These are phyloP conservation scores for Tetratostichococcus sp. DNA, from an alignment of 139 green algal genomes.

Conservation along the genomic window DNA sequence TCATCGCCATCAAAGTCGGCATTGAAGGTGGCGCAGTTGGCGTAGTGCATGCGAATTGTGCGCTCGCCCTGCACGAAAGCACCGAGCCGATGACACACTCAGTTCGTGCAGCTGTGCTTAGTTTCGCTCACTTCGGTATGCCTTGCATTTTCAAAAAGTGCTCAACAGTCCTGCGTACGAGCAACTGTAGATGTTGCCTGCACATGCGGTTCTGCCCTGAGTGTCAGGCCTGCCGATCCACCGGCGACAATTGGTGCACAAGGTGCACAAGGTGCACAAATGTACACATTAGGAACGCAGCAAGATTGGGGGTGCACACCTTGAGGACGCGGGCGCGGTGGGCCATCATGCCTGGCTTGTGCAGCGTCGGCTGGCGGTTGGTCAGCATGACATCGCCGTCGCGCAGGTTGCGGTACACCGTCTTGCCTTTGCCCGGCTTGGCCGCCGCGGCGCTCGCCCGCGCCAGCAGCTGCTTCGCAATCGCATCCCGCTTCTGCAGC, in stretches of 20 bases:
- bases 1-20: constrained; percentile 99
- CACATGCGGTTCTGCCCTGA: no score
- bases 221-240: no score
- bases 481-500: constrained; percentile 50
- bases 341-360: constrained; percentile 89
- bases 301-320: neutral
- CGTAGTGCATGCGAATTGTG: constrained; percentile 98
- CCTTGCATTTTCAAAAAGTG: no score
- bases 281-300: neutral
- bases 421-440: constrained; percentile 37
- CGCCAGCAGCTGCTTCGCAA: constrained; percentile 79
- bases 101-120: no score
- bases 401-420: constrained; percentile 88
- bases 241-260: no score
- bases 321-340: constrained; percentile 53
- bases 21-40: constrained; percentile 97
- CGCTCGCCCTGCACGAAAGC: constrained; percentile 78
- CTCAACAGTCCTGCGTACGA: no score
- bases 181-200: no score
- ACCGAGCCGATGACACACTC: no score
- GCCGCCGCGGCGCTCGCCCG: constrained; percentile 7
- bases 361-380: constrained; percentile 98
- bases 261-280: no score
- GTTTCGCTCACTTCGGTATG: no score
- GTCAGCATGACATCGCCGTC: constrained; percentile 96